Evolutionary conservation across 78 protist genomes (phyloP).

Genomic region (Dictyostelium citrinum): DNA sequence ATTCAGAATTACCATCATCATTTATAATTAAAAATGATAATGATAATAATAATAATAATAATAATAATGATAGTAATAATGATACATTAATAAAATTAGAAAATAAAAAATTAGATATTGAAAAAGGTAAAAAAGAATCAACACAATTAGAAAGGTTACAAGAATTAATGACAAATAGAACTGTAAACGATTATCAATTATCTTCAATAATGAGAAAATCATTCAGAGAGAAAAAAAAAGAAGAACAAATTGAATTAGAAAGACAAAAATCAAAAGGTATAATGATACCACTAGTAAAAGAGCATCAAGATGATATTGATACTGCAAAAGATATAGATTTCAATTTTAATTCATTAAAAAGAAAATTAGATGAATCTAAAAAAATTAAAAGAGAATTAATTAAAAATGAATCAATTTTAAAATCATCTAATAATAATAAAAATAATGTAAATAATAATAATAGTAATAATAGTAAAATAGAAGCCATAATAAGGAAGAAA

Average conservation of each 20-base stretch:
- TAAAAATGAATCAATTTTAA: neutral
- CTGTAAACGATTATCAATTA: neutral
- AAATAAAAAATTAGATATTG: slow-evolving; percentile 21
- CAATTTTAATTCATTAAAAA: neutral
- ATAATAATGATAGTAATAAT: neutral
- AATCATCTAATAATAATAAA: neutral
- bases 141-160: slow-evolving; percentile 13
- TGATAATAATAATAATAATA: neutral
- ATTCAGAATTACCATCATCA: slow-evolving; percentile 23
- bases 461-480: neutral
- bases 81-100: slow-evolving; percentile 47
- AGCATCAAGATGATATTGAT: slow-evolving; percentile 25
- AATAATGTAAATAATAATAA: neutral
- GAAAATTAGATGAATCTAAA: neutral
- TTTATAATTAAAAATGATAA: neutral
- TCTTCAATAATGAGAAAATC: slow-evolving; percentile 34
- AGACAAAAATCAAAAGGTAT: slow-evolving; percentile 50
- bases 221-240: slow-evolving; percentile 56
- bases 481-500: slow-evolving; percentile 20
- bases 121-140: slow-evolving; percentile 1
- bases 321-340: slow-evolving; percentile 31
- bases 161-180: neutral
- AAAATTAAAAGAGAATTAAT: slow-evolving; percentile 16
- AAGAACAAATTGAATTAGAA: neutral
- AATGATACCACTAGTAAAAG: slow-evolving; percentile 12